phyloP scores from a whole-genome alignment of 1,284 basidiomycete species.

The Chalciporus piperatoides region DNA sequence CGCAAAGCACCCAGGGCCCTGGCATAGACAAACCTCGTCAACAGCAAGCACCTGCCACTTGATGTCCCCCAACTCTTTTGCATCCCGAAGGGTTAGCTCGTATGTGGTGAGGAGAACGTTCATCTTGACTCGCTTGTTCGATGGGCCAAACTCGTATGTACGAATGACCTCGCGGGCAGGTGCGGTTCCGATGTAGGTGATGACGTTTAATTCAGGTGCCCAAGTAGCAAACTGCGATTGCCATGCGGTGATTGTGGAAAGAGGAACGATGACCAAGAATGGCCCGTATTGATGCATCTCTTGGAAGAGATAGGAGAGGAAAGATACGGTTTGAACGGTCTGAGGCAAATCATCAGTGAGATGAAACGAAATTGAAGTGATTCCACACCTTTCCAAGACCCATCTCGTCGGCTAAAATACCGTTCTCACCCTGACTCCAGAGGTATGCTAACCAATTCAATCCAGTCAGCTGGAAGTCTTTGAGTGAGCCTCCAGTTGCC shows the following conservation, averaged over 20 bases:
- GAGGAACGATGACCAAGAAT: constrained; percentile 95
- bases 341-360: constrained; percentile 30
- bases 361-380: background rate
- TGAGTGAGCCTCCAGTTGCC: constrained; percentile 77
- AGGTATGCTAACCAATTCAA: constrained; percentile 98
- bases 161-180: constrained; percentile 89
- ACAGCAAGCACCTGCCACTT: constrained; percentile 98
- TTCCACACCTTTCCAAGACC: constrained; percentile 86
- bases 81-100: constrained; percentile 92
- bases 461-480: constrained; percentile 98
- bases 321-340: constrained; percentile 96
- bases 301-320: constrained; percentile 95
- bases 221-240: constrained; percentile 93
- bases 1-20: background rate
- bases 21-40: constrained; percentile 73
- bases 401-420: constrained; percentile 99
- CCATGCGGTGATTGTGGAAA: constrained; percentile 99
- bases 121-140: constrained; percentile 89
- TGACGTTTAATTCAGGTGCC: constrained; percentile 97
- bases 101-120: constrained; percentile 98
- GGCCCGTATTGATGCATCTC: constrained; percentile 93
- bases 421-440: constrained; percentile 94
- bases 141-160: constrained; percentile 86
- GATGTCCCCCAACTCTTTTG: constrained; percentile 86
- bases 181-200: constrained; percentile 94